Evolutionary conservation across 192 early-diverging fungal species (phyloP), one percentile per base, ranked within the genome.

Genomic region (Entomortierella chlamydospora): DNA sequence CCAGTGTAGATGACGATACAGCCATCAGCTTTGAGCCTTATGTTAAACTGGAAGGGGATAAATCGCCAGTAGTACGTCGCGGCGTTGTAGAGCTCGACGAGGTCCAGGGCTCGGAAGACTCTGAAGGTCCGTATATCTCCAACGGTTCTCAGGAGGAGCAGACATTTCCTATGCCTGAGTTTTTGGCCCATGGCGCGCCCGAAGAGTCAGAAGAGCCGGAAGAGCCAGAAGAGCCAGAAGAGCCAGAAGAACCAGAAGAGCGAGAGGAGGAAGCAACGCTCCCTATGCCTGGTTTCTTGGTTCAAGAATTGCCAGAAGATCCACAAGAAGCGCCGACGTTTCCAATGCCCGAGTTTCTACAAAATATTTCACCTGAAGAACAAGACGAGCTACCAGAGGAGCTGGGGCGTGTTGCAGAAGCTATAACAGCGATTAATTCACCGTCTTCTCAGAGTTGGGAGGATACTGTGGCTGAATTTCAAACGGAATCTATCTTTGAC

Each of bases 321-420:
- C 28, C 23, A 4, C 58, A 62, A n/a, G 52, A 55, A 8, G 69
- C 54, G 25, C 17, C 49, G 25, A 70, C 68, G 15, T 26, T 60
- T 1, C 58, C 68, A 1, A 59, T 70, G 49, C 68, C 68, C 0
- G 68, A 42, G 18, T 70, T 70, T 34, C 39, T 70, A 47, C 42
- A 30, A 20, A 9, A 47, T 20, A 37, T 29, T 53, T 9, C 23
- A 49, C 58, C 25, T 54, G 68, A 70, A 41, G 68, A 68, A n/a
- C n/a, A 26, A 30, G 25, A 31, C 11, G 56, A 58, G 18, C 18
- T 22, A 22, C 23, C n/a, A 23, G 57, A 57, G 17, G 43, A 20
- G 30, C 30, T 33, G 28, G 45, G 50, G 29, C 11, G 31, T 57
- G n/a, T 64, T 20, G 61, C 49, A 31, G 49, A 7, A 4, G 2